phyloP scores from a whole-genome alignment of 208 protist species.

The Leishmania martiniquensis region DNA sequence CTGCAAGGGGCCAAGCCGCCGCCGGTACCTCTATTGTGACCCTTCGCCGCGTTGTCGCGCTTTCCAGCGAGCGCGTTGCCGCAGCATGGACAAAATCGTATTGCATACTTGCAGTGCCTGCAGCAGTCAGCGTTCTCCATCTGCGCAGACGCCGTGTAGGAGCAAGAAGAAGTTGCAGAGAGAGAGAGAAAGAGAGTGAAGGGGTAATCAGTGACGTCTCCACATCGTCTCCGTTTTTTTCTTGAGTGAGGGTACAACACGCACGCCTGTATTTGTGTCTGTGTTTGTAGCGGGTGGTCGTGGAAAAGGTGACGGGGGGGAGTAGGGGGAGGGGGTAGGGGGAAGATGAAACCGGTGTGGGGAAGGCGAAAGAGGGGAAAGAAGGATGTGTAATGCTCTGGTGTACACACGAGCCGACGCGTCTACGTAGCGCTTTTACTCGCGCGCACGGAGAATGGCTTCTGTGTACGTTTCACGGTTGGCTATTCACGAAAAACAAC shows the following conservation, averaged over 20 bases:
- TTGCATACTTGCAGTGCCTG: constrained; percentile 16
- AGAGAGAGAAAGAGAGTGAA: neutral
- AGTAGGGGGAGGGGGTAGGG: neutral
- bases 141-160: neutral
- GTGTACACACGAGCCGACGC: neutral
- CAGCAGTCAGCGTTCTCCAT: constrained; percentile 2
- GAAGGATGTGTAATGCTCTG: neutral
- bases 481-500: neutral
- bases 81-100: constrained; percentile 43
- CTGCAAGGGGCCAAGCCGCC: neutral
- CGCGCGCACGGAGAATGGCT: neutral
- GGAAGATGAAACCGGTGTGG: no score
- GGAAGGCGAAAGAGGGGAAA: neutral
- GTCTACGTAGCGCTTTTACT: neutral
- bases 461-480: neutral
- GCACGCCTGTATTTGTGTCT: neutral
- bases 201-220: neutral
- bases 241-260: neutral
- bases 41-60: neutral
- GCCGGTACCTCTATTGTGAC: neutral
- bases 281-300: neutral
- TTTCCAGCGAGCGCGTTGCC: constrained; percentile 15
- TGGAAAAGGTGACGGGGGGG: neutral
- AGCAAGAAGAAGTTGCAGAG: neutral
- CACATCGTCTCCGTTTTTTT: neutral